These are phyloP conservation scores for Pachyrhizus erosus DNA, from an alignment of 306 rosid species.

Conservation along the genomic window DNA sequence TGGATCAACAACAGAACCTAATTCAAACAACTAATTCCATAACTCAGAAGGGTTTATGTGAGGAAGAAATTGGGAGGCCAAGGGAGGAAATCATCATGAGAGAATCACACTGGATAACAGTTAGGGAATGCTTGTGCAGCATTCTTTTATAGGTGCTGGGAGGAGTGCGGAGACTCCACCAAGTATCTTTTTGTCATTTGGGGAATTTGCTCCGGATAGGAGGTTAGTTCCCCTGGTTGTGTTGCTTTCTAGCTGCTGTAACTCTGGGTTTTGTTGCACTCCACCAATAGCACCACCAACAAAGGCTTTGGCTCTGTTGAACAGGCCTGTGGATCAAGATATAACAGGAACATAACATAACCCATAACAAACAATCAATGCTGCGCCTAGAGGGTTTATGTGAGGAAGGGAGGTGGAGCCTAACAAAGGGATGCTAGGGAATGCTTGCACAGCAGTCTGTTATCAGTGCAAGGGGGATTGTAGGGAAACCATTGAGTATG, in stretches of 20 bases:
- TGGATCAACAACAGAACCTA: not conserved
- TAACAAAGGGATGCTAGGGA: not conserved
- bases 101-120: not conserved
- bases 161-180: not conserved
- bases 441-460: not conserved
- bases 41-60: not conserved
- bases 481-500: not conserved
- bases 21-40: not conserved
- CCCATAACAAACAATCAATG: not conserved
- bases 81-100: not conserved
- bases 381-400: not conserved
- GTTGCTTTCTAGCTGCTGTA: not conserved
- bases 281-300: not conserved
- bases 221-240: not conserved
- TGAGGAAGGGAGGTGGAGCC: not conserved
- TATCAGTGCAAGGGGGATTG: not conserved
- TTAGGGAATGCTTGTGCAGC: not conserved
- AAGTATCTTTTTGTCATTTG: not conserved
- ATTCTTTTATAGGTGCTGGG: too few relatives aligned
- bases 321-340: not conserved
- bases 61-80: not conserved
- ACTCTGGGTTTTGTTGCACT: not conserved
- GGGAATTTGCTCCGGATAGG: not conserved
- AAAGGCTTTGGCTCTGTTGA: not conserved
- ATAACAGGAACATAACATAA: not conserved